Conservation (phyloP, 257 asterid genomes). For the Solanum tacnaense region DNA sequence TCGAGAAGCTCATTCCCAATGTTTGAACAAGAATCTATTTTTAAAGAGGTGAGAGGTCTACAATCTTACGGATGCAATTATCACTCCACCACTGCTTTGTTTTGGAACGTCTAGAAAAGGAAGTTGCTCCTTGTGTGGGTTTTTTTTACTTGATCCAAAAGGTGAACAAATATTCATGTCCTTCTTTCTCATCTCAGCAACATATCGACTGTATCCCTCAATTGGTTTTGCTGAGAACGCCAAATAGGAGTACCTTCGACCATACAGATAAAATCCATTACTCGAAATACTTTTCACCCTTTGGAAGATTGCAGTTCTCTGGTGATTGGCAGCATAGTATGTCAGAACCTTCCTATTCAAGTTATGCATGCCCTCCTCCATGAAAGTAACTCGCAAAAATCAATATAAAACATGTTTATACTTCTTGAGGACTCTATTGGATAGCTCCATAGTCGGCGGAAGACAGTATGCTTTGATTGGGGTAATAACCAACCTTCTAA, state of each 20-base stretch:
- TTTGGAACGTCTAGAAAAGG: not conserved
- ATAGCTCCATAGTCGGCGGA: not conserved
- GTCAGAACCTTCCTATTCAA: not conserved
- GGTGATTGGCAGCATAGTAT: not conserved
- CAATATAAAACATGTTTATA: too few relatives aligned
- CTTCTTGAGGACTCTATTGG: not conserved
- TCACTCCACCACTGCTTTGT: not conserved
- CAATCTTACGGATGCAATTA: not conserved
- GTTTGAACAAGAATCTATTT: conserved; percentile 61
- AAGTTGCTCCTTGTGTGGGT: not conserved
- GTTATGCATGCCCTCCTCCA: not conserved
- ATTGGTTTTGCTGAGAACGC: not conserved
- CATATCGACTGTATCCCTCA: not conserved
- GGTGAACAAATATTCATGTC: not conserved
- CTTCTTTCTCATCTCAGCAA: not conserved
- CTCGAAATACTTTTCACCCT: not conserved
- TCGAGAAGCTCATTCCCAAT: conserved; percentile 11
- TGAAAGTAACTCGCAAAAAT: not conserved
- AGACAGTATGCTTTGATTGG: not conserved
- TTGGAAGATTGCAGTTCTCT: not conserved
- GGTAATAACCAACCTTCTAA: not conserved
- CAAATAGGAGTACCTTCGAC: not conserved
- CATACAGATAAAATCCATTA: not conserved
- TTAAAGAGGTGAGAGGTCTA: not conserved
- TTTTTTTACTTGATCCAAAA: not conserved